Percentiles rank a stretch among this genome's conserved stretches.
Evolutionary conservation across 768 basidiomycete genomes (phyloP).

Genomic region (Termitomyces sp.): DNA sequence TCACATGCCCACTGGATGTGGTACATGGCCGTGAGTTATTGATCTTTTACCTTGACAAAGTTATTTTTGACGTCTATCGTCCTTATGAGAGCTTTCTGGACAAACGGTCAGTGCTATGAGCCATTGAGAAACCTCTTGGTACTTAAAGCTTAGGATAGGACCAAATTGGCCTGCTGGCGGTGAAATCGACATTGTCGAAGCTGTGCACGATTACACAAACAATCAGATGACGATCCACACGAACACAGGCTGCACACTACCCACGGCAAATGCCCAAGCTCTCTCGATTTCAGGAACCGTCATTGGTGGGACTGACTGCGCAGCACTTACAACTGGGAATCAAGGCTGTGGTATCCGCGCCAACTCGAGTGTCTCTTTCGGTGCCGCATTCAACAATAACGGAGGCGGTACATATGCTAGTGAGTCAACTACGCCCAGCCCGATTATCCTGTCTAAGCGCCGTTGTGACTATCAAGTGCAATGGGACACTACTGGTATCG

Average conservation of each 20-base stretch:
- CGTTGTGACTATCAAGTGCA: slow-evolving; percentile 46
- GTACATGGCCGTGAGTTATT: slow-evolving; percentile 68
- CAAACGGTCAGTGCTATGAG: slow-evolving; percentile 33
- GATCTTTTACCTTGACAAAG: neutral
- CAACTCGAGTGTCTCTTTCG: slow-evolving; percentile 60
- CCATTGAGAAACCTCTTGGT: slow-evolving; percentile 19
- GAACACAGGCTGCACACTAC: slow-evolving; percentile 61
- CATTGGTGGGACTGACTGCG: slow-evolving; percentile 72
- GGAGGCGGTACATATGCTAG: slow-evolving; percentile 90
- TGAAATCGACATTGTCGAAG: slow-evolving; percentile 86
- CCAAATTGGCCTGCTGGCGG: slow-evolving; percentile 64
- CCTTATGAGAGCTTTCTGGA: slow-evolving; percentile 42
- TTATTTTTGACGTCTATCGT: neutral
- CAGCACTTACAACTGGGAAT: slow-evolving; percentile 65
- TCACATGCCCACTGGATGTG: slow-evolving; percentile 91
- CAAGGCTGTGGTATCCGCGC: slow-evolving; percentile 82
- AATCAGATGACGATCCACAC: slow-evolving; percentile 87
- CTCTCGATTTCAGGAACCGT: slow-evolving; percentile 61
- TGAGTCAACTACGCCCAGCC: slow-evolving; percentile 37
- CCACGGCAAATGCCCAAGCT: slow-evolving; percentile 40
- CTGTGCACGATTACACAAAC: slow-evolving; percentile 75
- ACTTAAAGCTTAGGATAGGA: slow-evolving; percentile 41
- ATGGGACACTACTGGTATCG: slow-evolving; percentile 75
- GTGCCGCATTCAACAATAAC: slow-evolving; percentile 80
- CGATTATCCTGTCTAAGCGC: neutral